phyloP scores from a whole-genome alignment of 352 stramenopile genomes.

The Phytophthora ohioensis region DNA sequence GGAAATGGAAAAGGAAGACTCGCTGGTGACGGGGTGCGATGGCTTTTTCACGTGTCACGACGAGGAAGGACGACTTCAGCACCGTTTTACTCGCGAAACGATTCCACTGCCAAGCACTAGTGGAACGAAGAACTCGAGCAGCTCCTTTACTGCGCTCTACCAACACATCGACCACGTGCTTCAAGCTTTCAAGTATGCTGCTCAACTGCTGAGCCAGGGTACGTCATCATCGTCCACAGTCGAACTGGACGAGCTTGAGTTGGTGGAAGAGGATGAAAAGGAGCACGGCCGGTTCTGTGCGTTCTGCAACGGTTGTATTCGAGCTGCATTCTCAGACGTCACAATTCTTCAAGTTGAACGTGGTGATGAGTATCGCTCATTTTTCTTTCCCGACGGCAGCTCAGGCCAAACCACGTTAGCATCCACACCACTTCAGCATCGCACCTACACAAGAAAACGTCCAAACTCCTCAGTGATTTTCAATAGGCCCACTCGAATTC shows the following conservation, averaged over 20 bases:
- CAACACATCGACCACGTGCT: constrained; percentile 47
- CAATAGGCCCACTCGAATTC: too few species aligned
- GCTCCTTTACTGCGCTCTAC: background rate
- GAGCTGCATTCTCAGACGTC: constrained; percentile 70
- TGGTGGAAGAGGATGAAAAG: constrained; percentile 54
- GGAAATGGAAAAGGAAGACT: background rate
- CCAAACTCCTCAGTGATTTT: too few species aligned
- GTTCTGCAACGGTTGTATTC: constrained; percentile 67
- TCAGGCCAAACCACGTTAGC: constrained; percentile 42
- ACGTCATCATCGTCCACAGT: background rate
- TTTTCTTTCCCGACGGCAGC: constrained; percentile 63
- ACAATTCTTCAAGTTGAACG: constrained; percentile 71
- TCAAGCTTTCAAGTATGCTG: constrained; percentile 32
- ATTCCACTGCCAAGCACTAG: constrained; percentile 50
- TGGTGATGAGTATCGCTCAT: constrained; percentile 44
- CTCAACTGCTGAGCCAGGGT: background rate
- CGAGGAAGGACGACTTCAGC: constrained; percentile 31
- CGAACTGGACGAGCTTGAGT: constrained; percentile 20
- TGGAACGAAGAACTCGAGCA: constrained; percentile 14
- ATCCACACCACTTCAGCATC: constrained; percentile 50
- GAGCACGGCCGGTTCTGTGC: constrained; percentile 65
- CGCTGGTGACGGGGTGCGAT: constrained; percentile 34
- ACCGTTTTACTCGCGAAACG: constrained; percentile 73
- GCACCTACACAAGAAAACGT: constrained; percentile 39
- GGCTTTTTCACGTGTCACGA: constrained; percentile 64